phyloP scores from a whole-genome alignment of 257 asterid species.

The Solanum megistacrolobum region DNA sequence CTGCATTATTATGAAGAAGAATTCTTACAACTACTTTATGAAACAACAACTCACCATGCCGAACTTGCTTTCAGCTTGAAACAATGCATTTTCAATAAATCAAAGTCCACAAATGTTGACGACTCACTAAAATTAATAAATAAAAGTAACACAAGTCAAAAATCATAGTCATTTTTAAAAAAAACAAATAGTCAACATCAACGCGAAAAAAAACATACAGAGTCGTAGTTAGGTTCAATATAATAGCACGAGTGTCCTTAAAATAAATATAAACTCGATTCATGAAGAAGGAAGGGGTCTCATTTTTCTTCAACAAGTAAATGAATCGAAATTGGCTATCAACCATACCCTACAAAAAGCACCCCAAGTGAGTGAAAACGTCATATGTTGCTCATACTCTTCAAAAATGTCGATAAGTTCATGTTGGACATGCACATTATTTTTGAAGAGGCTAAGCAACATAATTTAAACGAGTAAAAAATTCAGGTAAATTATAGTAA shows the following conservation, averaged over 20 bases:
- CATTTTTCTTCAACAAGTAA: neutral
- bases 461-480: too few species aligned
- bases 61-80: constrained; percentile 48
- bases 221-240: constrained; percentile 6
- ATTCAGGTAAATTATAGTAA: too few species aligned
- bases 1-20: neutral
- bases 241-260: neutral
- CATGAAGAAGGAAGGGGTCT: constrained; percentile 14
- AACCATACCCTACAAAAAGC: constrained; percentile 23
- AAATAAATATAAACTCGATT: constrained; percentile 20
- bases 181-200: neutral
- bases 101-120: constrained; percentile 18
- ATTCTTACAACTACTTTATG: neutral
- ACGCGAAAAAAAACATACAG: constrained; percentile 4
- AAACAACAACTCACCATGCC: constrained; percentile 20
- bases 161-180: neutral
- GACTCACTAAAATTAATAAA: constrained; percentile 16
- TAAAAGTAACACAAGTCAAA: neutral
- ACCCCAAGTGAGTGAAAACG: neutral
- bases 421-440: too few species aligned
- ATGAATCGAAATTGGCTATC: constrained; percentile 21
- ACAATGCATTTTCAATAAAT: constrained; percentile 5
- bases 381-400: neutral
- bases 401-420: too few species aligned
- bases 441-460: too few species aligned